Percentiles rank a stretch among this genome's conserved stretches.
Conservation (phyloP, 306 rosid genomes). For the Macrotyloma uniflorum region DNA sequence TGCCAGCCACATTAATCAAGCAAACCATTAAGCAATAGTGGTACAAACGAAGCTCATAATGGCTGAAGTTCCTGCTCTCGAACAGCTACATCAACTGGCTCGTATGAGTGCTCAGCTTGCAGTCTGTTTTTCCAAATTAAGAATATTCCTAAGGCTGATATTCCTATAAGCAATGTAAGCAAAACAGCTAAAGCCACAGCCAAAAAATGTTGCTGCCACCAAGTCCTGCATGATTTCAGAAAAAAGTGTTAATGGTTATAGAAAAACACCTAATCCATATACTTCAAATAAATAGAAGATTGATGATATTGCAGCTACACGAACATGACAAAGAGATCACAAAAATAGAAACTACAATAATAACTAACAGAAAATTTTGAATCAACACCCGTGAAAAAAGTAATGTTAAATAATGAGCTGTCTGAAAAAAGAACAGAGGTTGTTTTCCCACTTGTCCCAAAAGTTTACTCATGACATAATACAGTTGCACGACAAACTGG, state of each 20-base stretch:
- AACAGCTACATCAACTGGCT: constrained; percentile 64
- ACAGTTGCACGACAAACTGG: constrained; percentile 4
- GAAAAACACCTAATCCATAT: constrained; percentile 12
- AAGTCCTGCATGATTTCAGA: constrained; percentile 59
- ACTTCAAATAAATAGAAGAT: background rate
- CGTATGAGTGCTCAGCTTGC: constrained; percentile 55
- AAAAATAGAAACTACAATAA: constrained; percentile 13
- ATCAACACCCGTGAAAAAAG: background rate
- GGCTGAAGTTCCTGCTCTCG: constrained; percentile 97
- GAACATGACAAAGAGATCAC: background rate
- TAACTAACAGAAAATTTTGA: background rate
- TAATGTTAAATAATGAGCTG: background rate
- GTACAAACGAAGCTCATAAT: constrained; percentile 48
- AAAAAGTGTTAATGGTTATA: constrained; percentile 26
- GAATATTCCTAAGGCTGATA: constrained; percentile 63
- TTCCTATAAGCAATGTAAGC: constrained; percentile 52
- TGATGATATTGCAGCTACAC: background rate
- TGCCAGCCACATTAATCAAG: constrained; percentile 28
- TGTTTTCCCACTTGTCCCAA: background rate
- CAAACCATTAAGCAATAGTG: constrained; percentile 31
- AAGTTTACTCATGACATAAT: background rate
- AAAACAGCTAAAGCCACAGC: constrained; percentile 51
- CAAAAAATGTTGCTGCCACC: constrained; percentile 63
- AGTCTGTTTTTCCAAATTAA: constrained; percentile 66
- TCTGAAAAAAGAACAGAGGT: background rate